Conservation (phyloP, 257 asterid genomes). For the Solanum sejunctum region DNA sequence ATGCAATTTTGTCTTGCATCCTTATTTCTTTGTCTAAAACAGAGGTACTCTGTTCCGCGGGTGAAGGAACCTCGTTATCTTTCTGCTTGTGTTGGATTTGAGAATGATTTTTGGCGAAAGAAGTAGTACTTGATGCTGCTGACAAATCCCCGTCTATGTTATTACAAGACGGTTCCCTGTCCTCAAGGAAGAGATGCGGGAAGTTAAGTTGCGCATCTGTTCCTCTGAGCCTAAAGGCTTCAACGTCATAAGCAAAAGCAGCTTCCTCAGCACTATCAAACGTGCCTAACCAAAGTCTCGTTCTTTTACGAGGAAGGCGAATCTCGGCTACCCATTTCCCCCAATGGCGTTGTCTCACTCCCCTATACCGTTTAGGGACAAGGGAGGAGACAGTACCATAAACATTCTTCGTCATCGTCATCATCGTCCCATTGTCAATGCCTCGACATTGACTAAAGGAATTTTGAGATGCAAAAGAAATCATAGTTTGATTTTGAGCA, state of each 20-base stretch:
- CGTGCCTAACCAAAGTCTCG: slow-evolving; percentile 45
- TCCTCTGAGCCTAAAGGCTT: slow-evolving; percentile 41
- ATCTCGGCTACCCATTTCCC: slow-evolving; percentile 59
- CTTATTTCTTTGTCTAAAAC: neutral
- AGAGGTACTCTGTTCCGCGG: neutral
- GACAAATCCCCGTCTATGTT: neutral
- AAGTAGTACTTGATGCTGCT: neutral
- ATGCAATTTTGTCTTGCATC: fast-evolving
- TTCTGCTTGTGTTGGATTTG: neutral
- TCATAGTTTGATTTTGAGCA: slow-evolving; percentile 11
- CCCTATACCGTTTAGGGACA: slow-evolving; percentile 21
- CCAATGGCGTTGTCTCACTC: slow-evolving; percentile 46
- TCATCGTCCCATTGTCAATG: neutral
- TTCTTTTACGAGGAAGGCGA: slow-evolving; percentile 37
- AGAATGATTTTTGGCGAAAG: neutral
- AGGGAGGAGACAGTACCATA: neutral
- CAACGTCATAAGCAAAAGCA: slow-evolving; percentile 36
- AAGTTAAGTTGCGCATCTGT: slow-evolving; percentile 25
- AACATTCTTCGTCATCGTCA: neutral
- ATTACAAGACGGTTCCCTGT: neutral
- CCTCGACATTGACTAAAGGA: neutral
- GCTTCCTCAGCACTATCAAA: slow-evolving; percentile 32
- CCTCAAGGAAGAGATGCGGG: slow-evolving; percentile 22
- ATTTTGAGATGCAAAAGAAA: slow-evolving; percentile 15
- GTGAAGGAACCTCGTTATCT: neutral